phyloP scores from a whole-genome alignment of 2,329 filamentous ascomycete genomes.

The Knoxdaviesia capensis region DNA sequence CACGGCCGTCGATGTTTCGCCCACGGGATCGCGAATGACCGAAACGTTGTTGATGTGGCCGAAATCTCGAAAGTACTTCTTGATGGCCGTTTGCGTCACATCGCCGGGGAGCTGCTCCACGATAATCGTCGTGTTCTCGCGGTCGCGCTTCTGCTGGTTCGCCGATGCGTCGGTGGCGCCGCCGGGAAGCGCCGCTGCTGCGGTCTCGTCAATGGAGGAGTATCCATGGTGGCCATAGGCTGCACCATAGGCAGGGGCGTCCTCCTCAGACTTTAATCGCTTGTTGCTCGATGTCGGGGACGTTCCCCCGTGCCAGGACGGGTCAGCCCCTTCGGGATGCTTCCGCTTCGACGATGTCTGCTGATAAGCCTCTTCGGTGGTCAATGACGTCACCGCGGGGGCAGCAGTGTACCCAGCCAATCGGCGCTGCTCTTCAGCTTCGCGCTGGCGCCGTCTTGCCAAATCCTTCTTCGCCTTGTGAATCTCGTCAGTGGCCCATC shows the following conservation, averaged over 20 bases:
- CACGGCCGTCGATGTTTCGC: conserved; percentile 46
- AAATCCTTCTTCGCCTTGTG: conserved; percentile 47
- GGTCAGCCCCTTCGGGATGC: too few species aligned
- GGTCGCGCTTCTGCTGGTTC: conserved; percentile 48
- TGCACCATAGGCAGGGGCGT: conserved; percentile 7
- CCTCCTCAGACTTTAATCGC: conserved; percentile 10
- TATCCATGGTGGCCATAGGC: conserved; percentile 7
- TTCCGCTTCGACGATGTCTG: too few species aligned
- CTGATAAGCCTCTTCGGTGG: too few species aligned
- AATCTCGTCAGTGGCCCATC: conserved; percentile 52
- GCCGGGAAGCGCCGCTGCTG: background rate
- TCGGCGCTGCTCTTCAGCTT: conserved; percentile 12
- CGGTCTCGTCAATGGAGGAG: background rate
- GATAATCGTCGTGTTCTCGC: conserved; percentile 74
- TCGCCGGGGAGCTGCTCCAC: conserved; percentile 56
- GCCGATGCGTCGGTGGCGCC: background rate
- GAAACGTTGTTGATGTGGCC: conserved; percentile 66
- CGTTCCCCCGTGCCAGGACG: too few species aligned
- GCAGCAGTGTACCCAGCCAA: too few species aligned
- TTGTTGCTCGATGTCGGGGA: too few species aligned
- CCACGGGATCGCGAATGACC: conserved; percentile 39
- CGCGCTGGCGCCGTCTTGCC: conserved; percentile 41
- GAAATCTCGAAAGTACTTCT: conserved; percentile 82
- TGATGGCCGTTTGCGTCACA: conserved; percentile 50
- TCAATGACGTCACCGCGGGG: too few species aligned